Evolutionary conservation across 371 early-diverging fungal genomes (phyloP), one percentile per base, ranked within the genome.

Genomic region (Mortierella sp.): DNA sequence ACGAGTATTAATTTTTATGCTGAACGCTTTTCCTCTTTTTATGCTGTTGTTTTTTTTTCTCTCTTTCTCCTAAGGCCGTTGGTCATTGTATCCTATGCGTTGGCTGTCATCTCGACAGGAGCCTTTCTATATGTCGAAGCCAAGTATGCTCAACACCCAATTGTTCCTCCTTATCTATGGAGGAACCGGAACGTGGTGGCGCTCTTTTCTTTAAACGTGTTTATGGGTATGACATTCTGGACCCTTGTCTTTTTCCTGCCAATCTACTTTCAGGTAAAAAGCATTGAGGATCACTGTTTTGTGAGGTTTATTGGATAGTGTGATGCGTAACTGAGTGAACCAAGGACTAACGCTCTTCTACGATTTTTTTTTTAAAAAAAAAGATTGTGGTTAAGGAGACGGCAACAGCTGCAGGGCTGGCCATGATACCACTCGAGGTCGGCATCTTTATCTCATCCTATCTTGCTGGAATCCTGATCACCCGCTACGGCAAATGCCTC

Each of bases 181-280:
- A 70, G 69, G 58, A 71, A 80, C 63, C 70, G 82, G 60, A 84
- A 86, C 57, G 66, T 88, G 52, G 64, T 80, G 7, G 82, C 83
- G 0, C 75, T 89, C 18, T 55, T 84, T 18, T 30, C 73, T n/a
- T 68, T 83, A 44, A 81, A 84, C 29, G 81, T 91, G 64, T 87
- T 83, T 57, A 68, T 94, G 65, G 96, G 95, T 23, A 87, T 92
- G 53, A 82, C 86, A 21, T 91, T 93, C 59, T 86, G 91, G 60
- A 85, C 88, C 23, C 84, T 90, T 6, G 75, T 92, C 28, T 96
- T 91, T 62, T 92, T 91, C 74, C 87, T 90, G 1, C 87, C 92
- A 14, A 82, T 93, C 3, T 96, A 89, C 81, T 93, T 93, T 80
- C 93, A 92, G 65, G 77, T 76, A 72, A 46, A 51, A 4, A 25